These are phyloP conservation scores for Schwanniomyces yamadae DNA, from an alignment of 805 yeast genomes.

Conservation along the genomic window DNA sequence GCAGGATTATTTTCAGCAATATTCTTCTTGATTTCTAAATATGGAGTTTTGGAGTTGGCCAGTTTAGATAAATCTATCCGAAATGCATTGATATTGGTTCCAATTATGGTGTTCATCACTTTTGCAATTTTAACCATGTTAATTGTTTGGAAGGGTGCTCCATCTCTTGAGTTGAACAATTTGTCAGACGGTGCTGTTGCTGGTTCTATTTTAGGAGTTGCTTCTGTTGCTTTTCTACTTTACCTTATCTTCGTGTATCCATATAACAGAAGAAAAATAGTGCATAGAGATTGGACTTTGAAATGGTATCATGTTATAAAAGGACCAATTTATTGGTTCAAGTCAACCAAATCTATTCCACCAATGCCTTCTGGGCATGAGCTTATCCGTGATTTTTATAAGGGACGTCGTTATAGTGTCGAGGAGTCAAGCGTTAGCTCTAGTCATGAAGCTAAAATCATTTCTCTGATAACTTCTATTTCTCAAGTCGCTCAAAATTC, in stretches of 20 bases:
- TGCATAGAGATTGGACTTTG: conserved; percentile 66
- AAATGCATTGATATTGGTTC: conserved; percentile 58
- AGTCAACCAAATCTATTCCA: conserved; percentile 56
- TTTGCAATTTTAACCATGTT: conserved; percentile 69
- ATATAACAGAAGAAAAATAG: conserved; percentile 57
- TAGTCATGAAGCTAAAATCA: conserved; percentile 2
- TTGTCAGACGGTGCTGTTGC: conserved; percentile 52
- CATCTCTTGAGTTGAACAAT: conserved; percentile 56
- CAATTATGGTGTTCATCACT: conserved; percentile 58
- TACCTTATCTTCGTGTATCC: conserved; percentile 60
- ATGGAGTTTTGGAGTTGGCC: conserved; percentile 57
- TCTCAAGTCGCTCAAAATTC: neutral
- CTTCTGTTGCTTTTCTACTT: conserved; percentile 51
- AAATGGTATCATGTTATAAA: conserved; percentile 51
- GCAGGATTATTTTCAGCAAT: conserved; percentile 65
- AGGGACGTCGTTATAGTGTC: conserved; percentile 49
- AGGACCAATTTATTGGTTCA: conserved; percentile 60
- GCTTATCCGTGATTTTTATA: conserved; percentile 62
- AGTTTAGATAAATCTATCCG: conserved; percentile 41
- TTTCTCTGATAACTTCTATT: conserved; percentile 6
- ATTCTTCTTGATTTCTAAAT: conserved; percentile 60
- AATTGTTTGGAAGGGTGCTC: conserved; percentile 81
- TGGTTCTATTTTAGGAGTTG: conserved; percentile 66
- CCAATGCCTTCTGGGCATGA: conserved; percentile 62
- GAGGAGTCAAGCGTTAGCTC: conserved; percentile 5